Percentiles rank a stretch among this genome's conserved stretches.
These are phyloP conservation scores for Phaffomyces opuntiae DNA, from an alignment of 805 yeast species.

Conservation along the genomic window DNA sequence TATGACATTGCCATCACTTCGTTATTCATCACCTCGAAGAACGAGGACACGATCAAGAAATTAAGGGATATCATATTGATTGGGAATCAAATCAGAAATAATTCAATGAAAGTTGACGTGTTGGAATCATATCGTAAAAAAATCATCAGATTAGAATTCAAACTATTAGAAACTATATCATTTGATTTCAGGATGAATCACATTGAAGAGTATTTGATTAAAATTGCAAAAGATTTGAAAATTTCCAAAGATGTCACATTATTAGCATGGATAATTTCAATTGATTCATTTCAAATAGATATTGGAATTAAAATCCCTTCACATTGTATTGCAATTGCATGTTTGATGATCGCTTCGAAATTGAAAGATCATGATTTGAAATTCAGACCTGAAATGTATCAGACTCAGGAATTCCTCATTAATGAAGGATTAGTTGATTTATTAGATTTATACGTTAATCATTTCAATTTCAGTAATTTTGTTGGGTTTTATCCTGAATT, in stretches of 20 bases:
- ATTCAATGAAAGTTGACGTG: constrained; percentile 23
- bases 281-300: constrained; percentile 67
- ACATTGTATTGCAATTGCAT: constrained; percentile 67
- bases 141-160: constrained; percentile 58
- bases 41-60: constrained; percentile 80
- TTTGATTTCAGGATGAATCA: constrained; percentile 73
- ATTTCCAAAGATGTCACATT: constrained; percentile 41
- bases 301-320: constrained; percentile 64
- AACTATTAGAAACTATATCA: constrained; percentile 65
- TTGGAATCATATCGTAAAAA: constrained; percentile 51
- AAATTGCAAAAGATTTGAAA: constrained; percentile 44
- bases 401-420: constrained; percentile 22
- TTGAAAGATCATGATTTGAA: constrained; percentile 28
- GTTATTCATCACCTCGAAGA: constrained; percentile 64
- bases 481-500: constrained; percentile 31
- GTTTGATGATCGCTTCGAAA: constrained; percentile 53
- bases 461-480: constrained; percentile 43
- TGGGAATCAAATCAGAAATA: constrained; percentile 28
- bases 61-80: constrained; percentile 50
- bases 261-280: constrained; percentile 68
- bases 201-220: constrained; percentile 60
- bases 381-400: constrained; percentile 8
- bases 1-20: constrained; percentile 64
- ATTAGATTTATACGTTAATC: constrained; percentile 54
- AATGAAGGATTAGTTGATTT: constrained; percentile 49